These are phyloP conservation scores for Lactarius tabidus DNA, from an alignment of 768 basidiomycete genomes.

Conservation along the genomic window DNA sequence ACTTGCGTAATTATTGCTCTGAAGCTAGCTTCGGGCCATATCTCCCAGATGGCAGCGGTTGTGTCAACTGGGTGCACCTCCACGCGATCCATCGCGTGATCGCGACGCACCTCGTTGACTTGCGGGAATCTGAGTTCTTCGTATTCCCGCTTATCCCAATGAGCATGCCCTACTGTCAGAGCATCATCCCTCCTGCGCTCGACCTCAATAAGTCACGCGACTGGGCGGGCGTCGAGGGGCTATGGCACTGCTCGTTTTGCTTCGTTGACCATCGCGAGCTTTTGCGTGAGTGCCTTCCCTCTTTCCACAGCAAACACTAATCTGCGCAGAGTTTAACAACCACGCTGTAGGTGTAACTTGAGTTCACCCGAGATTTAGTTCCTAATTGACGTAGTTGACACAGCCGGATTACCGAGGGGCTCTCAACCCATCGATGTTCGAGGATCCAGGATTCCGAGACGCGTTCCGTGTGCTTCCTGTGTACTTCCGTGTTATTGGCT, in stretches of 20 bases:
- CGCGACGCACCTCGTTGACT: slow-evolving; percentile 48
- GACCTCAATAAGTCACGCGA: slow-evolving; percentile 40
- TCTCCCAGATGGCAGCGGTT: slow-evolving; percentile 38
- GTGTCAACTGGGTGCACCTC: slow-evolving; percentile 59
- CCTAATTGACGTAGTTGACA: not conserved
- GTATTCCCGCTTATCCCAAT: slow-evolving; percentile 40
- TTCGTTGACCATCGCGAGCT: slow-evolving; percentile 68
- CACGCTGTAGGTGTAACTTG: slow-evolving; percentile 26
- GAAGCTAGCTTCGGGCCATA: slow-evolving; percentile 58
- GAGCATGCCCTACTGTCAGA: slow-evolving; percentile 53
- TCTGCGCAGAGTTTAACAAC: slow-evolving; percentile 48
- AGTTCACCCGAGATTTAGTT: not conserved
- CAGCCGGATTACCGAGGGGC: slow-evolving; percentile 33
- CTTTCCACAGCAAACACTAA: not conserved
- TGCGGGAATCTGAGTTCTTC: slow-evolving; percentile 32
- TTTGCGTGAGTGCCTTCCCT: slow-evolving; percentile 43
- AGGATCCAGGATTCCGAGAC: slow-evolving; percentile 48
- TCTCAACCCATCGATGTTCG: slow-evolving; percentile 47
- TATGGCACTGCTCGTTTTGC: slow-evolving; percentile 61
- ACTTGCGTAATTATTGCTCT: slow-evolving; percentile 51
- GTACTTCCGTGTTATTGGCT: slow-evolving; percentile 40
- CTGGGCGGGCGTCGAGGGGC: slow-evolving; percentile 57
- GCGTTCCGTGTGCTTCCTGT: slow-evolving; percentile 48
- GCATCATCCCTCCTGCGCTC: slow-evolving; percentile 39
- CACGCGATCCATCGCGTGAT: slow-evolving; percentile 53